Conservation (phyloP, 495 filamentous ascomycete species). For the Penicillium atrosanguineum region DNA sequence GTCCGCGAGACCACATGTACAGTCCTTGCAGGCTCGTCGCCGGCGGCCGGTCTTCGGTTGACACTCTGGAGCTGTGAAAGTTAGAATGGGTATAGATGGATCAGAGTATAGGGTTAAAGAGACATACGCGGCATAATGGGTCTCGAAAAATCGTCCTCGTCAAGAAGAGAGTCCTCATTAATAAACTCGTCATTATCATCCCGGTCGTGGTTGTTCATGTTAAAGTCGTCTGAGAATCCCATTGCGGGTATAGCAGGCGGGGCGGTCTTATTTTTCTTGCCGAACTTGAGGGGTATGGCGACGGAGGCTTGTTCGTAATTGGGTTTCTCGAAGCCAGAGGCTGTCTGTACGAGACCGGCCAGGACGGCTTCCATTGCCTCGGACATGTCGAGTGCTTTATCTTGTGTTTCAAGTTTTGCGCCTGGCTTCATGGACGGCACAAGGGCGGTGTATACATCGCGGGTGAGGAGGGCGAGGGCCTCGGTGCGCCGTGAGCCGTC, state of each 20-base stretch:
- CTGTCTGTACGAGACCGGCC: constrained; percentile 68
- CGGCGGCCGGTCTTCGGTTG: constrained; percentile 85
- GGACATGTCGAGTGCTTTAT: constrained; percentile 53
- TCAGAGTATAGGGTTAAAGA: constrained; percentile 1
- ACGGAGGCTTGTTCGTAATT: constrained; percentile 60
- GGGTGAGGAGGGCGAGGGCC: constrained; percentile 57
- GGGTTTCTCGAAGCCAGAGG: constrained; percentile 68
- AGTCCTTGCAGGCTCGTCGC: constrained; percentile 94
- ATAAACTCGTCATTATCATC: constrained; percentile 77
- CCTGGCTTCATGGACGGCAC: constrained; percentile 67
- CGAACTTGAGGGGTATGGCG: constrained; percentile 70
- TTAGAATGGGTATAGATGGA: constrained; percentile 7
- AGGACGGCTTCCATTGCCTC: constrained; percentile 68
- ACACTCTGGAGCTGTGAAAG: constrained; percentile 69
- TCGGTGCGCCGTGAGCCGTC: constrained; percentile 60
- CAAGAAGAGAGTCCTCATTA: constrained; percentile 83
- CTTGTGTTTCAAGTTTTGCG: constrained; percentile 66
- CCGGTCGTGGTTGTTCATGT: constrained; percentile 36
- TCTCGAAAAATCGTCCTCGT: constrained; percentile 73
- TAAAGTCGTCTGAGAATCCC: constrained; percentile 44
- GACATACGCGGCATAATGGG: constrained; percentile 74
- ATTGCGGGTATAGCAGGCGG: constrained; percentile 30
- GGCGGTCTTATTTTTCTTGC: constrained; percentile 58
- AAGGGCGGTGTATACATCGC: constrained; percentile 66
- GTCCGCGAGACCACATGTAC: constrained; percentile 85